Evolutionary conservation across 106 monocot species (phyloP), one percentile per base, ranked within the genome.

Genomic region (Platanthera guangdongensis): DNA sequence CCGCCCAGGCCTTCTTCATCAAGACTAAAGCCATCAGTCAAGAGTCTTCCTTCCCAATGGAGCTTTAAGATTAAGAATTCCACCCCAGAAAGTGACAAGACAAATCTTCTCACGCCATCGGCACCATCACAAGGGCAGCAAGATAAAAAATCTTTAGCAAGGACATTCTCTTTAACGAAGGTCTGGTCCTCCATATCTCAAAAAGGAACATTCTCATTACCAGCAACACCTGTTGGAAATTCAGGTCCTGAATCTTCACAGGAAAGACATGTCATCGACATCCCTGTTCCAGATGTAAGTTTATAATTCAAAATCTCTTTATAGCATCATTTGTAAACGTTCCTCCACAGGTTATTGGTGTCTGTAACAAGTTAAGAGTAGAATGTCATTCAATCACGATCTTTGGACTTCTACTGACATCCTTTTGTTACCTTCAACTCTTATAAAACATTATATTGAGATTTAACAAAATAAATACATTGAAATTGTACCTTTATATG

Each of bases 1-100:
- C 93, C 96, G 5, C 96, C 96, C 2, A 82, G 93, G 52, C 96
- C 96, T 52, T 81, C 60, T 74, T 87, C 93, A 52, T 77, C 93
- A 28, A 93, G 82, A 80, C 10, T 81, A 64, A 93, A 87, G 87
- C 67, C 90, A 60, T 76, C 86, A 50, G 67, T 80, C 7, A 88
- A 74, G 81, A 86, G 65, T 75, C 49, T 96, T 22, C 78, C 89
- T 80, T 89, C 90, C 11, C 93, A 92, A 28, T 46, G 79, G 80
- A 92, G 95, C 79, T 76, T 70, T 70, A 48, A 76, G 70, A 39
- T 80, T 1, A 91, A 81, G 73, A 93, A 12, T 80, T 77, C 78
- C 13, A 76, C 68, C 4, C 21, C 52, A 46, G 93, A 91, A 62
- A 82, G 88, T 65, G 93, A 97, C 60, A 91, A 81, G 54, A 77